Evolutionary conservation across 2,329 filamentous ascomycete species (phyloP), one percentile per base, ranked within the genome.

Genomic region (Fusarium zealandicum): DNA sequence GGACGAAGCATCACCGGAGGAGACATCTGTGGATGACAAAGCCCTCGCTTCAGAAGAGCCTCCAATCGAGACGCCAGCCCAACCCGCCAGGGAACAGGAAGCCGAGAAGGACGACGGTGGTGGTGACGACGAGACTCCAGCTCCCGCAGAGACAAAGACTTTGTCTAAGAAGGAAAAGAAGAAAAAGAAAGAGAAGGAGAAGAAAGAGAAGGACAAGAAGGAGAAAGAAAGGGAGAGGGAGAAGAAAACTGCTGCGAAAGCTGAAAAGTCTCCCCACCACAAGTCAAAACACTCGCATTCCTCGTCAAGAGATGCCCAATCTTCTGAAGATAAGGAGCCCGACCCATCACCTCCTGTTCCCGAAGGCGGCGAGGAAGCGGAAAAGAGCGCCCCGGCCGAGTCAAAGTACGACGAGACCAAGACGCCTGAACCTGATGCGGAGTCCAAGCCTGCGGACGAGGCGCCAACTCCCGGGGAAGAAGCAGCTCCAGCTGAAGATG

Each of bases 181-280:
- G 41, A 65, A 63, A 46, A 54, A 64, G n/a, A 62, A 67, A 36
- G 51, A 59, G 30, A 57, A 63, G 27, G 28, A 62, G 80, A 82
- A 82, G 33, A 45, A 61, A 80, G 82, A 83, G 39, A 88, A 87
- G 72, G 92, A 92, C 77, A 82, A 45, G 41, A 49, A 54, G 13
- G 35, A 59, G 6, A 30, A 61, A 13, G 35, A 55, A 16, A 44
- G 43, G 9, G 49, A 57, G 25, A 52, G 64, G 38, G 58, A 49
- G 43, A 63, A 61, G 28, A 63, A 63, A 39, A 37, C 55, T 37
- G 44, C 51, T 31, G 38, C 47, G n/a, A 63, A 63, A 39, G 25
- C 51, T 33, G 59, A 63, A 32, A 63, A 63, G 30, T 42, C 55
- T 35, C 59, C 60, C 30, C 59, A 57, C 39, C 54, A 50, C 46